Conservation (phyloP, 2,329 filamentous ascomycete genomes). For the Colletotrichum destructivum region DNA sequence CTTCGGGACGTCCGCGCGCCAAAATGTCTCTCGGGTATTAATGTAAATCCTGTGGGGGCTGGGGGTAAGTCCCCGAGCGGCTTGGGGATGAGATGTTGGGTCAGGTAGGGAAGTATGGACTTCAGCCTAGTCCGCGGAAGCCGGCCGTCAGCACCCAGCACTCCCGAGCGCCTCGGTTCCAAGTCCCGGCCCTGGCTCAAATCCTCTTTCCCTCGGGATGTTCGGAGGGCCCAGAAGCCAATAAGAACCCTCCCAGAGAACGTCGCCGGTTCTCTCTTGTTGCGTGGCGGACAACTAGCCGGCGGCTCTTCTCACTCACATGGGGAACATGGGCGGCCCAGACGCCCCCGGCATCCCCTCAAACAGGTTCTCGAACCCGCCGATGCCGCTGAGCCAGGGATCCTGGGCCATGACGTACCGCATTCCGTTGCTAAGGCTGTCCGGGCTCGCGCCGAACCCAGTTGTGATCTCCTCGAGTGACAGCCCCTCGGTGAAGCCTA, state of each 20-base stretch:
- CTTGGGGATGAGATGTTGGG: neutral
- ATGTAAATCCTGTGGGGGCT: too few relatives aligned
- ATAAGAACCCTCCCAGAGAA: neutral
- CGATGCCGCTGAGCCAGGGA: slow-evolving; percentile 58
- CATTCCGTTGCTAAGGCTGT: slow-evolving; percentile 47
- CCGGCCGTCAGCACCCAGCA: neutral
- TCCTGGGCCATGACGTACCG: slow-evolving; percentile 55
- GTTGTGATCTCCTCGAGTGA: slow-evolving; percentile 40
- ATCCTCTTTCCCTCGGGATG: neutral
- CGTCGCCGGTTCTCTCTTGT: too few relatives aligned
- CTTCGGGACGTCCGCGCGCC: neutral
- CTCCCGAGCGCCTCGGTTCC: too few relatives aligned
- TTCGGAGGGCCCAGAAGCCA: neutral
- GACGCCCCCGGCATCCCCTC: slow-evolving; percentile 51
- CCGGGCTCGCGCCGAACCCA: slow-evolving; percentile 40
- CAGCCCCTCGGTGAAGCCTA: slow-evolving; percentile 37
- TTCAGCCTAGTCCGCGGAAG: neutral
- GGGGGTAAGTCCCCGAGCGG: too few relatives aligned
- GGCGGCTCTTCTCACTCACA: slow-evolving; percentile 44
- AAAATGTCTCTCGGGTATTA: neutral
- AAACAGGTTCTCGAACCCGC: slow-evolving; percentile 49
- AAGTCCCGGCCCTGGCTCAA: neutral
- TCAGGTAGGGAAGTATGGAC: neutral
- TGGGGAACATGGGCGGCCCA: slow-evolving; percentile 52
- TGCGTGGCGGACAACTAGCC: too few relatives aligned